Percentiles rank a stretch among this genome's conserved stretches.
These are phyloP conservation scores for Lecanicillium sp. DNA, from an alignment of 2,329 filamentous ascomycete species.

Conservation along the genomic window DNA sequence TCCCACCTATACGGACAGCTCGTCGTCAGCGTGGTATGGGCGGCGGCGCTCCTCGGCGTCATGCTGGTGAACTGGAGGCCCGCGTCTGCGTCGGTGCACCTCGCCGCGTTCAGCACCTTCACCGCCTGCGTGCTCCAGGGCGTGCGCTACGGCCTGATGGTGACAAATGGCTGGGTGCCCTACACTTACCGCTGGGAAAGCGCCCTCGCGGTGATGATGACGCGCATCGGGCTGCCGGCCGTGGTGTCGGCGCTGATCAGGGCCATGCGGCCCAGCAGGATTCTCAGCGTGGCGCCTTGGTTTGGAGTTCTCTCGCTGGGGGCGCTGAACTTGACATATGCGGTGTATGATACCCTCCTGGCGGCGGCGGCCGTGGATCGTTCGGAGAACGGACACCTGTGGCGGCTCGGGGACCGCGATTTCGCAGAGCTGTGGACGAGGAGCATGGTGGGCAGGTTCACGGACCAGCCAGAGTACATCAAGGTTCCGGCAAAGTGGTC, in stretches of 20 bases:
- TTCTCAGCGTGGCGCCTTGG: neutral
- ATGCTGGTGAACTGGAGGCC: neutral
- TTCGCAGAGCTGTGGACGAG: neutral
- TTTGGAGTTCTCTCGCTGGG: neutral
- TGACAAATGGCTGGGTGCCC: neutral
- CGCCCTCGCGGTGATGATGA: neutral
- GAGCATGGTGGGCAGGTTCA: neutral
- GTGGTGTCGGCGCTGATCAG: neutral
- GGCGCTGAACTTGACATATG: neutral
- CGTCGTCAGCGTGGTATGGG: neutral
- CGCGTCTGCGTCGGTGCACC: neutral
- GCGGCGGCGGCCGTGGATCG: neutral
- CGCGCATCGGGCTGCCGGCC: neutral
- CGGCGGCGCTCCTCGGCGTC: neutral
- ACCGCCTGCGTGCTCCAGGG: slow-evolving; percentile 2
- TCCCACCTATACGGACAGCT: neutral
- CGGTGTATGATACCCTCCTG: neutral
- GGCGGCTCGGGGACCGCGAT: neutral
- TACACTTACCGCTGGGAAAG: slow-evolving; percentile 4
- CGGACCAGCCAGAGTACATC: neutral
- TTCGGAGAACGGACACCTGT: neutral
- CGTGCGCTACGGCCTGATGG: slow-evolving; percentile 6
- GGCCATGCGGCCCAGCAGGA: neutral
- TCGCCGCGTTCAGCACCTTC: neutral
- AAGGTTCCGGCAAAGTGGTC: neutral